Base-by-base conservation (phyloP, 106 monocot species). In the Narthecium ossifragum region DNA sequence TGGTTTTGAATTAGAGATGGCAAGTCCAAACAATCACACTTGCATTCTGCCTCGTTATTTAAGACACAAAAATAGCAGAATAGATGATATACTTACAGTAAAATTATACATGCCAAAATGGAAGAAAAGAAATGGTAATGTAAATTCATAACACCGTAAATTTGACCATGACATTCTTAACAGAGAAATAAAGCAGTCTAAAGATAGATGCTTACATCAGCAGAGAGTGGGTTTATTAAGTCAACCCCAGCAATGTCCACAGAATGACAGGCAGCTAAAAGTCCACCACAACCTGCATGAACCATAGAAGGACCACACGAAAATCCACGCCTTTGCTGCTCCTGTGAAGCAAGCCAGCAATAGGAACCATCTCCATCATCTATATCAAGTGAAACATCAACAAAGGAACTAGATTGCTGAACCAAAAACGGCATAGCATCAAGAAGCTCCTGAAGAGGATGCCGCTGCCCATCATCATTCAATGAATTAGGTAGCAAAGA, bases 241-340 rank as follows among this genome's bases (percentile, higher is more conserved):
- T 90, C 80, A 62, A 86, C 62, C 23, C 94, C 94, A 83, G 90
- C 94, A 76, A 90, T 77, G 68, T 96, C 94, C 55, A 90, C 34
- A 62, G 74, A 90, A 72, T 96, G 94, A 45, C 90, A 80, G 24
- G 63, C 63, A 51, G 90, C 77, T 43, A 94, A 60, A 29, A 94
- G 61, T 53, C 94, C 94, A 70, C 94, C 90, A 78, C 94, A 94
- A 29, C 94, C 94, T 51, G 94, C 86, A 86, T 94, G 90, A 58
- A 78, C 75, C 85, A 77, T 69, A 55, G 83, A 80, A 46, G 94
- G 94, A 52, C 85, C 90, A 71, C 94, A 96, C 22, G 82, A 73
- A 62, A 96, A 90, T 23, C 80, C 83, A 31, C 94, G 83, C 50
- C 86, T 75, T 37, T 53, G 53, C 61, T 96, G 94, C 73, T 96